Evolutionary conservation across 345 rosid genomes (phyloP), one percentile per base, ranked within the genome.

Genomic region (Eucalyptus tenuipes): DNA sequence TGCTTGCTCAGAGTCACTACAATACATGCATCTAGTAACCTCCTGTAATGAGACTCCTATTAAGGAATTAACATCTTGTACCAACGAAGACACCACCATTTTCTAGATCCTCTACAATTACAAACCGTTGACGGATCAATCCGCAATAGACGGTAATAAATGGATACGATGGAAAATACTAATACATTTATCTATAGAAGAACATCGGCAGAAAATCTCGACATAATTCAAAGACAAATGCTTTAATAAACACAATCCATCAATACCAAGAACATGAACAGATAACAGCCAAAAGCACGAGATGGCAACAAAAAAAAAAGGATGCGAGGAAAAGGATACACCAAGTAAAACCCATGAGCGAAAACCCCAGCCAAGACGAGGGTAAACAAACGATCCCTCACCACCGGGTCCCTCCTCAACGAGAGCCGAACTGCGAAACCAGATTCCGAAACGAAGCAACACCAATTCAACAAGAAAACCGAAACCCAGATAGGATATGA

Each of bases 281-380:
- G 57, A 52, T 3, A 18, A 31, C 61, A 87, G 42, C 27, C 12
- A 2, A 86, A 86, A 27, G 42, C 29, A 16, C 17, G 87, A 53
- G 44, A 64, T 68, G 18, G 13, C 49, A 59, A 55, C 68, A 49
- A 87, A 84, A 15, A 47, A 37, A 31, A 37, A 61, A 57, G 25
- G n/a, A 50, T 85, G 47, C 80, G 57, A 37, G 49, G 37, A 80
- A 86, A 93, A 98, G 98, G 99, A 97, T 98, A 98, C 98, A 98
- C 98, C 94, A 97, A 91, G 92, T 96, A 97, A 88, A 93, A 91
- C 87, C 99, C 98, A 91, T 97, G 99, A 91, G 95, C 95, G 86
- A 97, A 95, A 80, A 96, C 98, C 85, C 99, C 99, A 57, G 94
- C 98, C 90, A 98, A 92, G 47, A 95, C 98, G 59, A 93, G 91